Conservation (phyloP, 208 protist genomes). For the Balamuthia mandrillaris region DNA sequence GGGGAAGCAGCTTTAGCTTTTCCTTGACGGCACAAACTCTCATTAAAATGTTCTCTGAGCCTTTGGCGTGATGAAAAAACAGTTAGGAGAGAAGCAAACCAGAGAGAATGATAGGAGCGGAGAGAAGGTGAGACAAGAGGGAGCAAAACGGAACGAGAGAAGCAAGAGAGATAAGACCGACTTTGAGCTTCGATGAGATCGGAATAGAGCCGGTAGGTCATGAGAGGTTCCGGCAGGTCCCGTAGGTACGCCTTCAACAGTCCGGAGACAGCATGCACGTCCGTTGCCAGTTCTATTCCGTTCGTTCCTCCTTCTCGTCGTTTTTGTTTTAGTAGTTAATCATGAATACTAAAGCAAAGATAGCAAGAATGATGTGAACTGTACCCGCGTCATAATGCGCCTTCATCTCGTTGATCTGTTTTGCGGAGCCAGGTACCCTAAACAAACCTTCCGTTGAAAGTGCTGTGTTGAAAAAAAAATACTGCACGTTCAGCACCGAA, state of each 20-base stretch:
- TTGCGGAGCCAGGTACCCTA: background rate
- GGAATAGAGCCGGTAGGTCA: conserved; percentile 10
- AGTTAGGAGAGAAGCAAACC: too few species aligned
- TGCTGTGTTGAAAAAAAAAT: background rate
- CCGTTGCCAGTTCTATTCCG: background rate
- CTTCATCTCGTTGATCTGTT: conserved; percentile 27
- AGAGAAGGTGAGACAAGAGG: background rate
- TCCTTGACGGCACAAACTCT: background rate
- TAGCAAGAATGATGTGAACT: too few species aligned
- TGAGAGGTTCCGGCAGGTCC: conserved; percentile 4
- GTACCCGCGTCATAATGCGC: background rate
- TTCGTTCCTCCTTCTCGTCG: background rate
- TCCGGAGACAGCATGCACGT: conserved; percentile 18
- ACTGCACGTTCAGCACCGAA: too few species aligned
- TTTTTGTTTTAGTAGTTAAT: too few species aligned
- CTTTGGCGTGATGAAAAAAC: too few species aligned
- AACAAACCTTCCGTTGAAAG: background rate
- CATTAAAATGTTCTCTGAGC: background rate
- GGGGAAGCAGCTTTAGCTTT: background rate
- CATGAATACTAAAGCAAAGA: too few species aligned
- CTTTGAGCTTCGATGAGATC: background rate
- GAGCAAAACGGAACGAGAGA: background rate
- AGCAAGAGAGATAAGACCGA: background rate
- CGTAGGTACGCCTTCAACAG: conserved; percentile 16
- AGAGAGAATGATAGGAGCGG: too few species aligned